Conservation (phyloP, 1,139 yeast species). For the Yamadazyma triangularis region DNA sequence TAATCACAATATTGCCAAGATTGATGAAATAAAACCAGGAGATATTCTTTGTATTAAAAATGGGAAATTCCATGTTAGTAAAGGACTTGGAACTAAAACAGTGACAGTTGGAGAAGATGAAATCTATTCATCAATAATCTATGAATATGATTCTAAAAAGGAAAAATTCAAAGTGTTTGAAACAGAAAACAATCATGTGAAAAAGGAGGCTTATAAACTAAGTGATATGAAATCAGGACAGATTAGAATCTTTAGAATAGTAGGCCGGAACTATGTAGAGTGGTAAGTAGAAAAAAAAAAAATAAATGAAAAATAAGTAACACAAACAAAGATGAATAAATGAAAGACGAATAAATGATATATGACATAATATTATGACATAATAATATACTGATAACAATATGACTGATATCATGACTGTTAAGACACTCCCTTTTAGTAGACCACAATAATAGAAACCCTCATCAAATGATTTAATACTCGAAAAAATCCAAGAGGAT, state of each 20-base stretch:
- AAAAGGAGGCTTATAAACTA: conserved; percentile 60
- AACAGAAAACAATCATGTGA: conserved; percentile 41
- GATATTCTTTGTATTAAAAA: conserved; percentile 74
- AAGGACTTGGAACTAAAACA: conserved; percentile 50
- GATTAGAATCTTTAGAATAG: conserved; percentile 64
- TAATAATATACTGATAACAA: too few species aligned
- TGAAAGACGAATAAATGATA: too few species aligned
- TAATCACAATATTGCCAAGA: conserved; percentile 48
- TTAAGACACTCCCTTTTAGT: too few species aligned
- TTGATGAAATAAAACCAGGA: conserved; percentile 73
- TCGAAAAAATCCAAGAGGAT: too few species aligned
- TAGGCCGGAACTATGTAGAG: conserved; percentile 12
- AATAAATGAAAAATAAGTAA: too few species aligned
- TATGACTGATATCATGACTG: too few species aligned
- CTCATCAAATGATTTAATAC: too few species aligned
- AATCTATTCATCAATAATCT: conserved; percentile 39
- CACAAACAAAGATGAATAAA: too few species aligned
- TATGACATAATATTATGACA: too few species aligned
- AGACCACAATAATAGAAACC: too few species aligned
- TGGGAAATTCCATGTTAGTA: conserved; percentile 70
- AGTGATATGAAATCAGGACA: conserved; percentile 76
- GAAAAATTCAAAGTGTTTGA: conserved; percentile 75
- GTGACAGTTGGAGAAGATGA: conserved; percentile 38
- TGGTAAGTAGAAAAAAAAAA: too few species aligned
- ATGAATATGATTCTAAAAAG: conserved; percentile 72